Conservation (phyloP, 2,329 filamentous ascomycete species). For the Epichloe typhina region DNA sequence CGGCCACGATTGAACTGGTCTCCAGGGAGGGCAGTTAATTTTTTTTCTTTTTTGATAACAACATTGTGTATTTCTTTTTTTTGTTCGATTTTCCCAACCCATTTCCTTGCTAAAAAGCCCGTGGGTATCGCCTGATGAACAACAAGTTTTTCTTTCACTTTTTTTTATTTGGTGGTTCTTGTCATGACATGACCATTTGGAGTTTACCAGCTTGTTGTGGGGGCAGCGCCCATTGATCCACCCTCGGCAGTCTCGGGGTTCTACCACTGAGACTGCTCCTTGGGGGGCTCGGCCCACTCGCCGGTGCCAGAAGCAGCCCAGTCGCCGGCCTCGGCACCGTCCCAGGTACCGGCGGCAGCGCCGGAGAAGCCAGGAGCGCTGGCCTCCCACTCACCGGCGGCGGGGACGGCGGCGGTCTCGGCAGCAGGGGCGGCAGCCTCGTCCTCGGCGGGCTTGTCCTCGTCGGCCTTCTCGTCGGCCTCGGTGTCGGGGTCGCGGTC, state of each 20-base stretch:
- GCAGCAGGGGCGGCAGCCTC: slow-evolving; percentile 71
- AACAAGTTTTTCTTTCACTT: background rate
- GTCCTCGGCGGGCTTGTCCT: slow-evolving; percentile 78
- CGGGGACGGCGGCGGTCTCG: slow-evolving; percentile 60
- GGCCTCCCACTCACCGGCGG: slow-evolving; percentile 74
- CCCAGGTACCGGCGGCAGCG: slow-evolving; percentile 40
- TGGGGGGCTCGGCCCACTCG: slow-evolving; percentile 53
- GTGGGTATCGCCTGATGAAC: slow-evolving; percentile 3
- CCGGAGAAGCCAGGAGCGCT: slow-evolving; percentile 57
- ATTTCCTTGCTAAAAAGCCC: background rate
- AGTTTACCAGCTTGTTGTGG: slow-evolving; percentile 7
- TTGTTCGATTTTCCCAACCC: background rate
- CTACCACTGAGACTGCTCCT: slow-evolving; percentile 41
- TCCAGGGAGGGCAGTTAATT: background rate
- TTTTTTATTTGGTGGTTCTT: background rate
- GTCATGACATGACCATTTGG: slow-evolving; percentile 2
- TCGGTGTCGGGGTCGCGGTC: slow-evolving; percentile 98
- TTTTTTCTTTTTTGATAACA: background rate
- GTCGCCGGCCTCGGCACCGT: slow-evolving; percentile 46
- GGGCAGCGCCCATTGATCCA: slow-evolving; percentile 4
- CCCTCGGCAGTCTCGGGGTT: slow-evolving; percentile 11
- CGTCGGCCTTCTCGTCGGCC: slow-evolving; percentile 94
- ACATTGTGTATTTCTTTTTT: slow-evolving; percentile 6
- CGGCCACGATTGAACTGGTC: slow-evolving; percentile 41
- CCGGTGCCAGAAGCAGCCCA: slow-evolving; percentile 50